These are phyloP conservation scores for Xylaria cubensis DNA, from an alignment of 495 filamentous ascomycete species.

Conservation along the genomic window DNA sequence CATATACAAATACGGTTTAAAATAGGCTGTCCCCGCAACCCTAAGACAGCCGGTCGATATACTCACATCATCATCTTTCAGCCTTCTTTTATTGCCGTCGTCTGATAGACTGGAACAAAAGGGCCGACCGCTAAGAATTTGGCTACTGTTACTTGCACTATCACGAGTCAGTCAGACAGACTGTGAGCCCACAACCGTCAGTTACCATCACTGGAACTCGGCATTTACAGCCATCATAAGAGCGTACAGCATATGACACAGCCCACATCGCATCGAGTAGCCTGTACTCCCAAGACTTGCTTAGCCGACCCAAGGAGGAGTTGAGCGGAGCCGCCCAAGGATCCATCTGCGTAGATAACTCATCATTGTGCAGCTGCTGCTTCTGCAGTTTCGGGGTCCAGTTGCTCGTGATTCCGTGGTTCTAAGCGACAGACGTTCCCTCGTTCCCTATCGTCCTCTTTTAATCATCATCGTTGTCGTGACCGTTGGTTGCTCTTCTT, in stretches of 20 bases:
- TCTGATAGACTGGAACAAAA: background rate
- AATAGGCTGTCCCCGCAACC: background rate
- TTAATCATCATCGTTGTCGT: background rate
- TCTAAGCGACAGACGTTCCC: background rate
- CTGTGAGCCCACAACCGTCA: background rate
- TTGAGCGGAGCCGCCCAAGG: constrained; percentile 9
- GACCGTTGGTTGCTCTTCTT: background rate
- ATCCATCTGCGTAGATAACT: constrained; percentile 19
- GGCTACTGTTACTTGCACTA: background rate
- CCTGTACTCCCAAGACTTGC: constrained; percentile 16
- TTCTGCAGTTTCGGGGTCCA: constrained; percentile 11
- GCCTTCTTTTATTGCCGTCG: background rate
- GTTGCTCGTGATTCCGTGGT: constrained; percentile 4
- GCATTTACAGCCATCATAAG: background rate
- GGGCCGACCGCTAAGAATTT: background rate
- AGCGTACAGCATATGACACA: background rate
- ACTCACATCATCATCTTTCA: background rate
- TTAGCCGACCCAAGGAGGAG: constrained; percentile 11
- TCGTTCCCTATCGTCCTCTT: background rate
- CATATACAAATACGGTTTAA: background rate
- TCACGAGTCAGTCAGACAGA: constrained; percentile 20
- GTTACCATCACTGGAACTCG: background rate
- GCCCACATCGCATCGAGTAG: background rate
- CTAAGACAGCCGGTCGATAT: background rate
- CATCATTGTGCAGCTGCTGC: constrained; percentile 21